A percentile compares a stretch with the other conserved stretches of the same genome.
These are phyloP conservation scores for Fraxinus excelsior DNA, from an alignment of 257 asterid species.

Conservation along the genomic window DNA sequence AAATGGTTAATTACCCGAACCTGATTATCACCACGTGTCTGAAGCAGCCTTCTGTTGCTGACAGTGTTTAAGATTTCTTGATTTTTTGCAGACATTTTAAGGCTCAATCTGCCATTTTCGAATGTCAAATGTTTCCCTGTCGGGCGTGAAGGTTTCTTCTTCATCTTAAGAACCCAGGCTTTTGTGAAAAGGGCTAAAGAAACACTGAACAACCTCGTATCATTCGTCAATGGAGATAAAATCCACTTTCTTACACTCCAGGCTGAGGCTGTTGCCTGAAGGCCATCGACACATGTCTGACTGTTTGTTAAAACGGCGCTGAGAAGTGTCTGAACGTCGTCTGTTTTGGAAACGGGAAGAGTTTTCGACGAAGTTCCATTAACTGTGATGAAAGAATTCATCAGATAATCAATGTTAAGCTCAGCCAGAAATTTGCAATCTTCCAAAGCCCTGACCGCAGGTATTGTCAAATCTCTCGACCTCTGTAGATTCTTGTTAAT, in stretches of 20 bases:
- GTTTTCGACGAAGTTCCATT: constrained; percentile 29
- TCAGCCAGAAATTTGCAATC: constrained; percentile 63
- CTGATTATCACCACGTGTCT: constrained; percentile 27
- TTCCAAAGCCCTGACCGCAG: constrained; percentile 63
- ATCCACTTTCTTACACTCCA: constrained; percentile 62
- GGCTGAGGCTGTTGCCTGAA: constrained; percentile 52
- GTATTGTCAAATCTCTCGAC: constrained; percentile 37
- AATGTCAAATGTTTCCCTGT: constrained; percentile 8
- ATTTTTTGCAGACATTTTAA: constrained; percentile 44
- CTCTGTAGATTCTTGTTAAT: constrained; percentile 40
- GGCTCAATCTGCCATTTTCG: constrained; percentile 37
- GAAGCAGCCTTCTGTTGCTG: constrained; percentile 51
- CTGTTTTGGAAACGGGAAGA: constrained; percentile 45
- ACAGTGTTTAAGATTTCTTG: constrained; percentile 32
- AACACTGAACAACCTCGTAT: constrained; percentile 63
- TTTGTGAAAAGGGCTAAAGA: constrained; percentile 60
- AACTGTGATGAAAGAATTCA: constrained; percentile 27
- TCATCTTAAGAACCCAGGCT: constrained; percentile 61
- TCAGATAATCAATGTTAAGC: constrained; percentile 55
- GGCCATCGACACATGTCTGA: constrained; percentile 67
- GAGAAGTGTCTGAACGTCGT: constrained; percentile 59
- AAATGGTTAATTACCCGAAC: constrained; percentile 32
- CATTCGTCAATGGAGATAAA: constrained; percentile 41
- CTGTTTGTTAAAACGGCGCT: constrained; percentile 74
- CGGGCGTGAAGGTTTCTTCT: background rate